Base-by-base conservation (phyloP, 805 yeast genomes). In the Candida caryicola region DNA sequence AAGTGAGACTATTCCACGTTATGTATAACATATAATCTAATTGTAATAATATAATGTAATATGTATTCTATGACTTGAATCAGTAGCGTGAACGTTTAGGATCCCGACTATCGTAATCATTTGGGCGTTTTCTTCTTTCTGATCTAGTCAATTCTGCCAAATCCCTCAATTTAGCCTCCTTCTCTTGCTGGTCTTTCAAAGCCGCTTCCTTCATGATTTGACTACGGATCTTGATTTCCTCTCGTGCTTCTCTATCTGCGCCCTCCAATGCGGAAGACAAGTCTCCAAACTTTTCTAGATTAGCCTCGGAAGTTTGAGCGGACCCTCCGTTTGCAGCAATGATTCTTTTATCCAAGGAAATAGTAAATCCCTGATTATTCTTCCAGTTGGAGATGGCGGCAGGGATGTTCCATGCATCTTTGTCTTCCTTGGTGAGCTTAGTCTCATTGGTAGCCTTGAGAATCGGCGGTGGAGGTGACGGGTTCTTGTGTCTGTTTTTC, bases 351-450 rank as follows among this genome's bases (percentile, higher is more conserved):
- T 89, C 95, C 29, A 90, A 60, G 1, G 84, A 79, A 31, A 90
- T 81, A 1, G 95, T 80, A 55, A 80, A 87, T 1, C 98, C 97
- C 49, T 85, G 84, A 13, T 90, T 86, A 59, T 93, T 93, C 59
- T 89, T 90, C 97, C 98, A 93, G 58, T 87, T 88, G 1, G 98
- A 91, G 0, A 91, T 77, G 1, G 95, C 87, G 0, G 95, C 81
- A 0, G 98, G 98, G 21, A 93, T 88, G 33, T 74, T 73, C 96
- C 97, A 91, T 44, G 77, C 73, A 18, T 76, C 78, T 46, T 80
- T 85, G 37, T 89, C 95, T 47, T 82, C 86, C 18, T 77, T 76
- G 0, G 89, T 76, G 14, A 83, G 57, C 51, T 58, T 73, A 66
- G 16, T 47, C 16, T 36, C 44, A 4, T 79, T 71, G 12, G 49